Evolutionary conservation across 2,329 filamentous ascomycete genomes (phyloP).

Genomic region (Fusarium sp.): DNA sequence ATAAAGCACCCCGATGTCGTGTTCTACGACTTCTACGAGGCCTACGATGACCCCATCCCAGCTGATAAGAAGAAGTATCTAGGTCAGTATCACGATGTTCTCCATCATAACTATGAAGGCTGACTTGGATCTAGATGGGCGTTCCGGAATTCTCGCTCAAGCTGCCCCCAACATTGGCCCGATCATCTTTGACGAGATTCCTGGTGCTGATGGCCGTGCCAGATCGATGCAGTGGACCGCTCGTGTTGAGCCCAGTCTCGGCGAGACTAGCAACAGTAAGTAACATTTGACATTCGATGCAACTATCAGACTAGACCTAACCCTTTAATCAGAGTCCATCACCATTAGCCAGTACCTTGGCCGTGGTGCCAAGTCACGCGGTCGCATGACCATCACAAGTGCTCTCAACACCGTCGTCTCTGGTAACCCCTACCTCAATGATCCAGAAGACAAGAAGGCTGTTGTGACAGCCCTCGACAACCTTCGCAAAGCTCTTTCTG

Average conservation of each 20-base stretch:
- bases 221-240: conserved; percentile 13
- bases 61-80: not conserved
- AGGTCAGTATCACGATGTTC: not conserved
- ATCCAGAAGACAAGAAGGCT: conserved; percentile 11
- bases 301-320: not conserved
- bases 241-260: conserved; percentile 7
- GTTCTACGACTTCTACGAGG: conserved; percentile 13
- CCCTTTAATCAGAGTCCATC: not conserved
- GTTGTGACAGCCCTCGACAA: conserved; percentile 8
- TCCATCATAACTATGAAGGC: fast-evolving
- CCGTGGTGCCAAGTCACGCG: conserved; percentile 11
- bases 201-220: not conserved
- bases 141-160: conserved; percentile 3
- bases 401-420: conserved; percentile 14
- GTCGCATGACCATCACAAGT: conserved; percentile 12
- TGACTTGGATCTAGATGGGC: not conserved
- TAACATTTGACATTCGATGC: fast-evolving
- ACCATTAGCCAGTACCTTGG: conserved; percentile 14
- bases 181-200: conserved; percentile 5
- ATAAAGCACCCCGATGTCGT: conserved; percentile 3
- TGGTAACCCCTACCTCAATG: conserved; percentile 6
- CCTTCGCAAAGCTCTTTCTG: conserved; percentile 8
- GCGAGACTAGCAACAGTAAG: conserved; percentile 4
- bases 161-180: conserved; percentile 15
- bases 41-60: not conserved